These are phyloP conservation scores for Triticum turgidum DNA, from an alignment of 176 grass and related monocot species.

Conservation along the genomic window DNA sequence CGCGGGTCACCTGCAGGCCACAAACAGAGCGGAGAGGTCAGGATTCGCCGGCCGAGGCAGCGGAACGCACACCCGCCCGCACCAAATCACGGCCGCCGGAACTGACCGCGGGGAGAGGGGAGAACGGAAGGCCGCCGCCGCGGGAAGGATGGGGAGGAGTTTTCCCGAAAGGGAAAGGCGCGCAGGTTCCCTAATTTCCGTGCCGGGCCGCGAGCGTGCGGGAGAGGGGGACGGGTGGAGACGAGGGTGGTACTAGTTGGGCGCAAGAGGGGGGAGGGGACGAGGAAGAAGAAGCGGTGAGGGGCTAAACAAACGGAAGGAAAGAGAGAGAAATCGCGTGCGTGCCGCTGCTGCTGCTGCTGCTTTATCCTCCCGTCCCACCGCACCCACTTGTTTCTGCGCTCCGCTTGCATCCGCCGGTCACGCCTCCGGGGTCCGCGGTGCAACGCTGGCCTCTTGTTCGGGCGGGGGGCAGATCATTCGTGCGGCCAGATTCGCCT, in stretches of 20 bases:
- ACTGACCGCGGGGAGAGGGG: neutral
- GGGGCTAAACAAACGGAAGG: no score
- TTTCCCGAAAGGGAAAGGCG: constrained; percentile 75
- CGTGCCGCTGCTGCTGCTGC: no score
- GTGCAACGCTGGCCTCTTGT: no score
- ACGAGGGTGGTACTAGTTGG: neutral
- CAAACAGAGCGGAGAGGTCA: neutral
- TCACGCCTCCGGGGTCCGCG: no score
- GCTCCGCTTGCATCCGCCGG: no score
- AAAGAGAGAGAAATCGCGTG: no score
- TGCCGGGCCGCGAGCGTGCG: neutral
- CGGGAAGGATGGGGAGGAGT: neutral
- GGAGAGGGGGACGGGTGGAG: neutral
- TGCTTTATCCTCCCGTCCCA: no score
- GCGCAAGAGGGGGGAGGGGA: no score
- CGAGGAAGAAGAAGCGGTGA: constrained; percentile 1
- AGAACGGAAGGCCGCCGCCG: neutral
- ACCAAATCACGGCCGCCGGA: constrained; percentile 6
- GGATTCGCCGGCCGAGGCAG: neutral
- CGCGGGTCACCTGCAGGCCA: constrained; percentile 3
- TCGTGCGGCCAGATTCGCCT: no score
- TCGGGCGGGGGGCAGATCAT: no score
- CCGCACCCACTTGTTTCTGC: no score
- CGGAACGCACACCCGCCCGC: neutral
- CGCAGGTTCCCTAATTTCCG: constrained; percentile 22